phyloP scores from a whole-genome alignment of 306 rosid species.

The Hylodesmum podocarpum region DNA sequence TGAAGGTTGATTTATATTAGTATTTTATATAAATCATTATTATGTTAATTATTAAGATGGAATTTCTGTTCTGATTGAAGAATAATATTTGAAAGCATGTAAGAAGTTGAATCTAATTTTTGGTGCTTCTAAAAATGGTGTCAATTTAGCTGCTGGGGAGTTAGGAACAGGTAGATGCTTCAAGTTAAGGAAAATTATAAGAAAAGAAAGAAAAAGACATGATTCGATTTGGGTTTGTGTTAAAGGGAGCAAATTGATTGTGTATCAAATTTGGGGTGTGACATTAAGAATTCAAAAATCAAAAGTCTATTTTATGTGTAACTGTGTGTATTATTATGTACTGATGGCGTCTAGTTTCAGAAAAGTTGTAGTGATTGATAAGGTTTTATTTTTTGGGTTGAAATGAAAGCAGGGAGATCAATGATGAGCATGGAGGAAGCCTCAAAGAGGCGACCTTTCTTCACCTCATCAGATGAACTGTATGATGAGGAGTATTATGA shows the following conservation, averaged over 20 bases:
- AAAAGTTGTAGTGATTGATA: conserved; percentile 25
- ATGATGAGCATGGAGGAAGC: conserved; percentile 74
- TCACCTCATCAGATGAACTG: conserved; percentile 80
- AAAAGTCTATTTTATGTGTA: too few species aligned
- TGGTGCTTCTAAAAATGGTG: background rate
- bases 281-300: too few species aligned
- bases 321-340: background rate
- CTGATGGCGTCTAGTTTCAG: background rate
- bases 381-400: background rate
- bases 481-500: conserved; percentile 87
- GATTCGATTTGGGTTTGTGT: conserved; percentile 9
- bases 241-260: conserved; percentile 35
- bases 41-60: background rate
- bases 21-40: background rate
- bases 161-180: background rate
- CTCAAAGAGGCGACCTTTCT: conserved; percentile 75
- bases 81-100: background rate
- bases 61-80: background rate
- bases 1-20: background rate
- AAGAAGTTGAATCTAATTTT: background rate
- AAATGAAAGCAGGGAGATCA: conserved; percentile 54
- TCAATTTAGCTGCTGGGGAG: conserved; percentile 21
- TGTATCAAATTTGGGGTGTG: background rate
- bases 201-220: background rate
- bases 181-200: background rate